phyloP scores from a whole-genome alignment of 768 basidiomycete genomes.

The Gelatoporia subvermispora region DNA sequence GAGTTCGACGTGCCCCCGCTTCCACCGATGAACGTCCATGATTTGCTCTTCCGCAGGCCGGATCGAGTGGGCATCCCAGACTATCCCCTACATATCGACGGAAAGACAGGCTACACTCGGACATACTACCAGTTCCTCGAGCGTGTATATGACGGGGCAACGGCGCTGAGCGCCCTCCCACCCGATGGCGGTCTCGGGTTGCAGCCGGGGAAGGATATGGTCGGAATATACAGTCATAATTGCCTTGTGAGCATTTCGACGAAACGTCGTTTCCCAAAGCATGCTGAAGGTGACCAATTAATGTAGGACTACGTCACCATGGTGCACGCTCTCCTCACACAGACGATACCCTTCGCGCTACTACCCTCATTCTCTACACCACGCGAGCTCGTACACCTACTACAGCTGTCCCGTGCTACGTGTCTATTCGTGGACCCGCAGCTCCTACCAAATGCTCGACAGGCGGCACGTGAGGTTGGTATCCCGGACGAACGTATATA shows the following conservation, averaged over 20 bases:
- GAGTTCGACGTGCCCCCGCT: constrained; percentile 42
- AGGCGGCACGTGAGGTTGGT: constrained; percentile 29
- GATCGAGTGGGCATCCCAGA: constrained; percentile 24
- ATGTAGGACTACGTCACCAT: constrained; percentile 51
- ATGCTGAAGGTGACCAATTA: background rate
- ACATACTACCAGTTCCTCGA: constrained; percentile 46
- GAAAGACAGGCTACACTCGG: constrained; percentile 40
- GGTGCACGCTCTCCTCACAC: constrained; percentile 42
- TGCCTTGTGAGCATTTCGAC: constrained; percentile 43
- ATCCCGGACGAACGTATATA: constrained; percentile 40
- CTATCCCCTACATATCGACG: constrained; percentile 52
- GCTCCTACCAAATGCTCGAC: constrained; percentile 37
- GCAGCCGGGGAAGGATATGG: constrained; percentile 45
- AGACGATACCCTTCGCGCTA: constrained; percentile 48
- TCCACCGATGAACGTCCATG: constrained; percentile 50
- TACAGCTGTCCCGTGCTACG: constrained; percentile 44
- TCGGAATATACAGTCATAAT: constrained; percentile 70
- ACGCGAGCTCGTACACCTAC: constrained; percentile 48
- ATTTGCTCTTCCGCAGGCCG: constrained; percentile 40
- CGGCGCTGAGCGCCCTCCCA: constrained; percentile 40
- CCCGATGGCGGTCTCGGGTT: constrained; percentile 55
- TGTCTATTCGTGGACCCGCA: constrained; percentile 48
- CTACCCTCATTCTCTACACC: constrained; percentile 52
- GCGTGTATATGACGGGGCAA: constrained; percentile 49
- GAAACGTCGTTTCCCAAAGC: background rate